phyloP scores from a whole-genome alignment of 352 stramenopile genomes.

The Phytophthora syringae region DNA sequence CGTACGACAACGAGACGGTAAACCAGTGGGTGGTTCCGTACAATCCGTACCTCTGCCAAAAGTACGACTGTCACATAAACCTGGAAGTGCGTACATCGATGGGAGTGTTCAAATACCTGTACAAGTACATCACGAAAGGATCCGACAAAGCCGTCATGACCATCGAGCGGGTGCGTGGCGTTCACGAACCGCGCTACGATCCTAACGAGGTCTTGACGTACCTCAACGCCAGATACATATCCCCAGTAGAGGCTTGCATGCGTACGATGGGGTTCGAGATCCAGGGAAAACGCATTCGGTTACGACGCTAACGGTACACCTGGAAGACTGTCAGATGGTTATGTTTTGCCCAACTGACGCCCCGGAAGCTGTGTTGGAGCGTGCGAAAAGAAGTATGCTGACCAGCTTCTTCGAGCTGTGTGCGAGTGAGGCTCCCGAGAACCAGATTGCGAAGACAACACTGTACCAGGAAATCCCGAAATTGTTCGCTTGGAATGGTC shows the following conservation, averaged over 20 bases:
- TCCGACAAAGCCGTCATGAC: slow-evolving; percentile 39
- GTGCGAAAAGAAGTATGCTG: too few species aligned
- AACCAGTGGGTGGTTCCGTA: slow-evolving; percentile 67
- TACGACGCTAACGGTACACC: too few species aligned
- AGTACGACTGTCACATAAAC: slow-evolving; percentile 69
- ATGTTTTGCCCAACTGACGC: too few species aligned
- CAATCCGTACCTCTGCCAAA: slow-evolving; percentile 56
- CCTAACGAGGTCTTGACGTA: slow-evolving; percentile 7
- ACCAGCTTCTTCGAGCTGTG: too few species aligned
- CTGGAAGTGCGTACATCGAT: slow-evolving; percentile 53
- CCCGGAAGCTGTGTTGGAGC: too few species aligned
- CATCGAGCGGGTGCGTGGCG: not conserved
- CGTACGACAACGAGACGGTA: slow-evolving; percentile 21
- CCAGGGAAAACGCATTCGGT: too few species aligned
- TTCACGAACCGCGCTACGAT: too few species aligned
- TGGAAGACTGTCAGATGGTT: too few species aligned
- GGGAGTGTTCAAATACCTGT: slow-evolving; percentile 59
- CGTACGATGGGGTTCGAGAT: not conserved
- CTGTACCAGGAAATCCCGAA: too few species aligned
- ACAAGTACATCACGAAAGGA: slow-evolving; percentile 73
- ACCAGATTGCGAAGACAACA: too few species aligned
- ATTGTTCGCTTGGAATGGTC: too few species aligned
- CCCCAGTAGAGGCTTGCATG: slow-evolving; percentile 34
- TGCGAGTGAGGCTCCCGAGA: too few species aligned
- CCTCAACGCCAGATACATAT: slow-evolving; percentile 39